phyloP scores from a whole-genome alignment of 768 basidiomycete genomes.

The Rubroboletus pulcherrimus region DNA sequence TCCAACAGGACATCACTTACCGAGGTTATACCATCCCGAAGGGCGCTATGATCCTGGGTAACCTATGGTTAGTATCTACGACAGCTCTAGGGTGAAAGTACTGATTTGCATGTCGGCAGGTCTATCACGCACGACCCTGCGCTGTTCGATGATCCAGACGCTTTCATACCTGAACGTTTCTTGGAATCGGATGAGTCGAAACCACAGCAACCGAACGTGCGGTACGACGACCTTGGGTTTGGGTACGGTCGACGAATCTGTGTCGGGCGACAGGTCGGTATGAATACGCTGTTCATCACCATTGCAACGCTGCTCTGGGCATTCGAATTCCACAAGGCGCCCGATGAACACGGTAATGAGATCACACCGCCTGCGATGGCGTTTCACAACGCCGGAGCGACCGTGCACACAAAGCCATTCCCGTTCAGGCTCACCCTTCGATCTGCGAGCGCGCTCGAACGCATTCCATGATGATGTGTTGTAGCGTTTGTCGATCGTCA shows the following conservation, averaged over 20 bases:
- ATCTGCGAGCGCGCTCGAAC: neutral
- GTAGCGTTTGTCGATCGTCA: neutral
- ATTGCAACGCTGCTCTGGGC: conserved; percentile 7
- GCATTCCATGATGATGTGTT: neutral
- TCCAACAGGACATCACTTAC: neutral
- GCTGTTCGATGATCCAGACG: conserved; percentile 10
- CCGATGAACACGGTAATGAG: conserved; percentile 1
- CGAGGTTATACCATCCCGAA: conserved; percentile 4
- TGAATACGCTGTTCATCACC: conserved; percentile 8
- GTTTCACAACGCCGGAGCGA: conserved; percentile 5
- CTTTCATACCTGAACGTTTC: conserved; percentile 16
- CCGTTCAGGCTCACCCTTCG: neutral
- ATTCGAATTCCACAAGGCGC: conserved; percentile 6
- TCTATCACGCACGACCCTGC: conserved; percentile 8
- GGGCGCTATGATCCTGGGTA: conserved; percentile 3
- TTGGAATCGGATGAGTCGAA: conserved; percentile 1
- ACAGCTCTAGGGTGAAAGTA: neutral
- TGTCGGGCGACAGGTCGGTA: conserved; percentile 2
- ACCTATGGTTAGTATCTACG: neutral
- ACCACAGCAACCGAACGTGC: neutral
- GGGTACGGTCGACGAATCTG: conserved; percentile 14
- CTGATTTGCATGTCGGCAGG: neutral
- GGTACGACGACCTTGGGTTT: conserved; percentile 10
- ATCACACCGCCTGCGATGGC: conserved; percentile 8
- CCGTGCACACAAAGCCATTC: conserved; percentile 4